Percentiles rank a stretch among this genome's conserved stretches.
Evolutionary conservation across 345 rosid genomes (phyloP).

Genomic region (Euphorbia tirucalli): DNA sequence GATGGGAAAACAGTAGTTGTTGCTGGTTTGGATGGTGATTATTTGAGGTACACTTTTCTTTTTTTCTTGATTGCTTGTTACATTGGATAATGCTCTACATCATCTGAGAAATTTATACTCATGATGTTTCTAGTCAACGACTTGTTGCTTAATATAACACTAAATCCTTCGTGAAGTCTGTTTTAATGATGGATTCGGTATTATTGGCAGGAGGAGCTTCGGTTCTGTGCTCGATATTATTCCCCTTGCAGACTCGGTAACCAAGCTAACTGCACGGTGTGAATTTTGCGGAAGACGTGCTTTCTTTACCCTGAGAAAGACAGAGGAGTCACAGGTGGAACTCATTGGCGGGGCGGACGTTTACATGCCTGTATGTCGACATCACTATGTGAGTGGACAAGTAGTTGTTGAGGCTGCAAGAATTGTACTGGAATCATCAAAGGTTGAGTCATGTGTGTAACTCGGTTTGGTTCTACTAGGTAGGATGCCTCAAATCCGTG

Average conservation of each 20-base stretch:
- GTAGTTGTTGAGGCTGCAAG: constrained; percentile 67
- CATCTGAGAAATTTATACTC: neutral
- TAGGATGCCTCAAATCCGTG: too few species aligned
- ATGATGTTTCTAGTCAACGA: neutral
- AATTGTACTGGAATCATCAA: constrained; percentile 47
- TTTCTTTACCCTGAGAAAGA: constrained; percentile 74
- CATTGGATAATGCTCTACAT: neutral
- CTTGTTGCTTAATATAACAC: neutral
- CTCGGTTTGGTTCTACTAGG: neutral
- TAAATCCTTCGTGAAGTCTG: neutral
- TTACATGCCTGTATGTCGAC: constrained; percentile 86
- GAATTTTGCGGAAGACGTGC: constrained; percentile 76
- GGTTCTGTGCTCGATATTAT: constrained; percentile 76
- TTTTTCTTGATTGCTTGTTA: neutral
- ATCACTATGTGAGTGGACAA: constrained; percentile 71
- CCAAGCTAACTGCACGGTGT: constrained; percentile 71
- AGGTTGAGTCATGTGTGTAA: constrained; percentile 25
- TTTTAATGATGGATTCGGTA: constrained; percentile 5
- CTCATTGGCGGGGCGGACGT: constrained; percentile 73
- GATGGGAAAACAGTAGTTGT: constrained; percentile 77
- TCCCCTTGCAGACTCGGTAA: constrained; percentile 80
- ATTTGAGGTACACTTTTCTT: constrained; percentile 47
- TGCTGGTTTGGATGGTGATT: constrained; percentile 94
- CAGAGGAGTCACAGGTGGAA: constrained; percentile 60
- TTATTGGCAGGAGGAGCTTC: constrained; percentile 59